Conservation (phyloP, 1,284 basidiomycete genomes). For the Termitomyces sp. region DNA sequence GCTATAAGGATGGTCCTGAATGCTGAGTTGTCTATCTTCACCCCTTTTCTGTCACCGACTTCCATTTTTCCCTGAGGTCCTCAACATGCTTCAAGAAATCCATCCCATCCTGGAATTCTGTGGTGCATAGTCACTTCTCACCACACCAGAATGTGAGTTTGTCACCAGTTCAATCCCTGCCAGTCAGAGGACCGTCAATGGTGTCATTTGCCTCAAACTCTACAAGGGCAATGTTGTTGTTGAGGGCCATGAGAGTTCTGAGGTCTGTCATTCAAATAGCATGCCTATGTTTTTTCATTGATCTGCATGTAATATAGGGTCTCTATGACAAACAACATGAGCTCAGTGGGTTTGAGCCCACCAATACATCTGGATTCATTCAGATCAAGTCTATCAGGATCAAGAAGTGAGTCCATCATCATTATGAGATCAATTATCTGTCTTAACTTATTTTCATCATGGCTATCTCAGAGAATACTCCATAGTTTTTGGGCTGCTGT, state of each 20-base stretch:
- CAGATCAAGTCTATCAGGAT: constrained; percentile 93
- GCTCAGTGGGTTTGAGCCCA: constrained; percentile 94
- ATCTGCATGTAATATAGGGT: constrained; percentile 43
- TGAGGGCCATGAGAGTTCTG: constrained; percentile 87
- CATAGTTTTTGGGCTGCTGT: too few relatives aligned
- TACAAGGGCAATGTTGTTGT: constrained; percentile 97
- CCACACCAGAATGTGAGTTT: constrained; percentile 90
- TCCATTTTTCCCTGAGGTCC: too few relatives aligned
- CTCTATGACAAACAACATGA: constrained; percentile 96
- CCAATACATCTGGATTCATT: constrained; percentile 91
- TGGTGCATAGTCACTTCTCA: too few relatives aligned
- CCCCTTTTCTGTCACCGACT: too few relatives aligned
- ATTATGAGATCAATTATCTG: constrained; percentile 11
- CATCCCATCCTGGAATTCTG: too few relatives aligned
- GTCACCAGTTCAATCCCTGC: constrained; percentile 85
- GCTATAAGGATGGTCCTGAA: too few relatives aligned
- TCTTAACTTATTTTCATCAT: background rate
- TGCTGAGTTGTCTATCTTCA: too few relatives aligned
- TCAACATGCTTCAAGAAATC: too few relatives aligned
- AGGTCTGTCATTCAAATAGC: constrained; percentile 41
- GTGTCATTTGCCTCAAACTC: constrained; percentile 83
- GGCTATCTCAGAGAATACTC: too few relatives aligned
- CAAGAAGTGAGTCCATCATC: constrained; percentile 69
- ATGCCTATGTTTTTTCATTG: background rate
- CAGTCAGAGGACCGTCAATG: constrained; percentile 96